phyloP scores from a whole-genome alignment of 2,329 filamentous ascomycete genomes.

The Alternaria burnsii region DNA sequence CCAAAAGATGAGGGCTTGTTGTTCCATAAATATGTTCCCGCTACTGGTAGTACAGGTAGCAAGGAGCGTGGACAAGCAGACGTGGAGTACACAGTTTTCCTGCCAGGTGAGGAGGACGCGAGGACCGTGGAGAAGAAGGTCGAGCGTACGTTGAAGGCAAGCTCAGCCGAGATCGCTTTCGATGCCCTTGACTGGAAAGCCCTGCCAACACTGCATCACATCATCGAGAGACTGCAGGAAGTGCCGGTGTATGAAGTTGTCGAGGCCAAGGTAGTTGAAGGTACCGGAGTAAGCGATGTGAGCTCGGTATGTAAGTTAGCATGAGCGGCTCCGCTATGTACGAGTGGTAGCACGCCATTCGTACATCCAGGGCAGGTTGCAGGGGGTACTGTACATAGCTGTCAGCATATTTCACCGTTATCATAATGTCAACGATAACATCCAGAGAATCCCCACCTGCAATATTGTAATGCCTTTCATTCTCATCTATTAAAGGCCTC shows the following conservation, averaged over 20 bases:
- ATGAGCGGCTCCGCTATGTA: neutral
- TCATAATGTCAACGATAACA: neutral
- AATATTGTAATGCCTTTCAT: constrained; percentile 3
- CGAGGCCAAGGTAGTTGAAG: constrained; percentile 64
- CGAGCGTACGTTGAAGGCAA: constrained; percentile 48
- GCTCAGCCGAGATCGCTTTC: constrained; percentile 58
- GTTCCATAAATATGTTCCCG: constrained; percentile 66
- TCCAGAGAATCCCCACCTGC: neutral
- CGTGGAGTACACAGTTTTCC: constrained; percentile 61
- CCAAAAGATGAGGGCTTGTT: constrained; percentile 59
- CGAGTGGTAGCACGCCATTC: neutral
- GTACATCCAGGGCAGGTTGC: neutral
- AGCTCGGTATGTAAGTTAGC: constrained; percentile 34
- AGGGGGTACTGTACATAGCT: neutral
- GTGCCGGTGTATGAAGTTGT: constrained; percentile 67
- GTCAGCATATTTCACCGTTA: neutral
- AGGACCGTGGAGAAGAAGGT: constrained; percentile 46
- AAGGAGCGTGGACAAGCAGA: constrained; percentile 60
- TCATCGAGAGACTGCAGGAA: constrained; percentile 62
- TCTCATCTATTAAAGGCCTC: constrained; percentile 6
- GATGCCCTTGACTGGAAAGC: constrained; percentile 61
- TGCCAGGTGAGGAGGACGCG: constrained; percentile 45
- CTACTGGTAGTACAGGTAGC: constrained; percentile 55
- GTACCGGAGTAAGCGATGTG: constrained; percentile 62
- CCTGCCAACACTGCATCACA: constrained; percentile 68